A percentile compares a stretch with the other conserved stretches of the same genome.
These are phyloP conservation scores for Cercophora scortea DNA, from an alignment of 495 filamentous ascomycete species.

Conservation along the genomic window DNA sequence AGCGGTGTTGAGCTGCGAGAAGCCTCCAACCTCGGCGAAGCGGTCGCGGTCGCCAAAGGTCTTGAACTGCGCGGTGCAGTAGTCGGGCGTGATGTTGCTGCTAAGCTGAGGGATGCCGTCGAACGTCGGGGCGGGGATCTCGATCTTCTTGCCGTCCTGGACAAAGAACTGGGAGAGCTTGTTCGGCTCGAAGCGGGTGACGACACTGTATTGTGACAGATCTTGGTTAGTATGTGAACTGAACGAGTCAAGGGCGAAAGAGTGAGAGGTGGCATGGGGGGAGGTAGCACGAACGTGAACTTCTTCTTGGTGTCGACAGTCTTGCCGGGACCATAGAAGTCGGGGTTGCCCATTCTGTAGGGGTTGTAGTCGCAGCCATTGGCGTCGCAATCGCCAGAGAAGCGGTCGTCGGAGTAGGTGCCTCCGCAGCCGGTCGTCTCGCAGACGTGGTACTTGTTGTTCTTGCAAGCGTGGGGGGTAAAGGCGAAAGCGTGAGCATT, in stretches of 20 bases:
- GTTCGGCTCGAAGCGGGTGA: constrained; percentile 55
- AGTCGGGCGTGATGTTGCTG: constrained; percentile 30
- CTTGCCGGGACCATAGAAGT: constrained; percentile 57
- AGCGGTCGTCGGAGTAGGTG: constrained; percentile 44
- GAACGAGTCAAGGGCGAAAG: too few species aligned
- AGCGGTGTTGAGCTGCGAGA: constrained; percentile 46
- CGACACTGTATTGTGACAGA: constrained; percentile 30
- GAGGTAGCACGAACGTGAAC: constrained; percentile 38
- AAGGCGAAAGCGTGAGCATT: constrained; percentile 56
- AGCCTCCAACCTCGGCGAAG: constrained; percentile 56
- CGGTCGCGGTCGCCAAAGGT: constrained; percentile 43
- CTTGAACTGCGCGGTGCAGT: constrained; percentile 18
- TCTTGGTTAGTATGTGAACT: too few species aligned
- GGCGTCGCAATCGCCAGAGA: constrained; percentile 60
- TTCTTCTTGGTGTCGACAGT: constrained; percentile 57
- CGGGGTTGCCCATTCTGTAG: constrained; percentile 55
- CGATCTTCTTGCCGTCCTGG: constrained; percentile 56
- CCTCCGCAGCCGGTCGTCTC: constrained; percentile 38
- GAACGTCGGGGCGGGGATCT: constrained; percentile 38
- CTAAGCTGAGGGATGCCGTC: constrained; percentile 28
- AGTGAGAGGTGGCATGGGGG: too few species aligned
- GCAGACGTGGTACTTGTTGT: constrained; percentile 53
- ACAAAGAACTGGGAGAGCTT: constrained; percentile 67
- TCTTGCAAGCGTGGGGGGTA: constrained; percentile 62
- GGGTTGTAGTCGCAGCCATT: constrained; percentile 73